These are phyloP conservation scores for Scleroderma citrinum DNA, from an alignment of 768 basidiomycete genomes.

Conservation along the genomic window DNA sequence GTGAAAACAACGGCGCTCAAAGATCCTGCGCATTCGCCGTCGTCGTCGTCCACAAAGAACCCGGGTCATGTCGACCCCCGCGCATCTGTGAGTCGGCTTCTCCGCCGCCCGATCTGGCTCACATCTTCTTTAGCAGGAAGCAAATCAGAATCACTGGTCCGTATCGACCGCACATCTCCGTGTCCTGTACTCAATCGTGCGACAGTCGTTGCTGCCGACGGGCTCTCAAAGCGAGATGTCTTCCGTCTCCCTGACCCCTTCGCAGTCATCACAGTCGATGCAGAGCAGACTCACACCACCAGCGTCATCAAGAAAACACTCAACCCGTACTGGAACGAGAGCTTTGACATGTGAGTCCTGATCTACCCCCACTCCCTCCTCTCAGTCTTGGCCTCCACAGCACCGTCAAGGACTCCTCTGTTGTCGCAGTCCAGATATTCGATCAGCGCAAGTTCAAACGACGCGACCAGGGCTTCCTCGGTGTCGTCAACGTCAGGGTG, in stretches of 20 bases:
- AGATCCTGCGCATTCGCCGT: conserved; percentile 7
- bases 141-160: conserved; percentile 76
- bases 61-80: conserved; percentile 25
- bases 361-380: not conserved
- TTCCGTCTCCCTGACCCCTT: conserved; percentile 97
- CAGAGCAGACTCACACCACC: conserved; percentile 95
- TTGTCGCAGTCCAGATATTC: conserved; percentile 96
- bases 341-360: conserved; percentile 84
- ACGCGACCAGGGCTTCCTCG: conserved; percentile 95
- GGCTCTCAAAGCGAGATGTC: conserved; percentile 89
- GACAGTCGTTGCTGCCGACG: conserved; percentile 92
- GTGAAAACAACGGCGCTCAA: conserved; percentile 20
- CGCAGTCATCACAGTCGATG: conserved; percentile 96
- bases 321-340: conserved; percentile 97
- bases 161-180: conserved; percentile 10
- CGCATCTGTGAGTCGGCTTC: conserved; percentile 19
- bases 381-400: conserved; percentile 35
- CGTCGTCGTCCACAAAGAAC: conserved; percentile 10
- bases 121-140: conserved; percentile 41
- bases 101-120: conserved; percentile 2
- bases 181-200: conserved; percentile 1
- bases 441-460: conserved; percentile 99
- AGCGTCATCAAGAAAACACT: conserved; percentile 95
- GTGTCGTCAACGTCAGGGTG: conserved; percentile 93
- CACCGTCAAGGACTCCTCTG: conserved; percentile 95